Base-by-base conservation (phyloP, 2,329 filamentous ascomycete species). In the Alternaria gansuensis region DNA sequence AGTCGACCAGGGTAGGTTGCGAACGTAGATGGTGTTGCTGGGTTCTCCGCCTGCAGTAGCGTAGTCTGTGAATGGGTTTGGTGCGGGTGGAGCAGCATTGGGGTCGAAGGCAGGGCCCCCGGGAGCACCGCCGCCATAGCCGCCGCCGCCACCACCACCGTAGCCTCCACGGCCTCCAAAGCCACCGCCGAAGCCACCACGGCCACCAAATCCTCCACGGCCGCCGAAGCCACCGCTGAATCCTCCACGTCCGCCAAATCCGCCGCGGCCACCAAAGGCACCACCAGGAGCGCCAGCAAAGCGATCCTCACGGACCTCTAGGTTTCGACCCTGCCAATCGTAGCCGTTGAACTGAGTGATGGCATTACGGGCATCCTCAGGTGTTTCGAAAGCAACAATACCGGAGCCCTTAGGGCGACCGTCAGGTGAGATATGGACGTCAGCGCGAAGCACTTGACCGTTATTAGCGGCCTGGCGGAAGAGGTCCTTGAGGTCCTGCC, bases 291-390 rank as follows among this genome's bases (percentile, higher is more conserved):
- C 79, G 60, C 87, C 88, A 59, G 95, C 95, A 76, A 93, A 99
- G 57, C 95, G 90, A 75, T 99, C 95, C 79, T 98, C 94, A 63
- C 95, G 93, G 64, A 99, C 95, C 78, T 99, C 95, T 50, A 99
- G 87, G 51, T 89, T 82, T 58, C 95, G 90, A 10, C 95, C 95
- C 78, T 98, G 94, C 95, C 95, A 99, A 65, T 99, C 95, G 77
- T 97, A 98, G 59, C 95, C 95, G 76, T 98, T 97, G 84, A 98
- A 99, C 69, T 97, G 93, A 74, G 93, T 89, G 66, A 99, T 99
- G 23, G 95, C 95, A 74, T 93, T 97, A 67, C 93, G 92, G 40
- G 95, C 94, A 79, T 99, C 95, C 59, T 98, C 93, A 1, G 93
- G 88, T 57, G 89, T 94, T 78, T 99, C 95, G 77, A 97, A 99